phyloP scores from a whole-genome alignment of 164 flowering plant species.

The Brasenia schreberi region DNA sequence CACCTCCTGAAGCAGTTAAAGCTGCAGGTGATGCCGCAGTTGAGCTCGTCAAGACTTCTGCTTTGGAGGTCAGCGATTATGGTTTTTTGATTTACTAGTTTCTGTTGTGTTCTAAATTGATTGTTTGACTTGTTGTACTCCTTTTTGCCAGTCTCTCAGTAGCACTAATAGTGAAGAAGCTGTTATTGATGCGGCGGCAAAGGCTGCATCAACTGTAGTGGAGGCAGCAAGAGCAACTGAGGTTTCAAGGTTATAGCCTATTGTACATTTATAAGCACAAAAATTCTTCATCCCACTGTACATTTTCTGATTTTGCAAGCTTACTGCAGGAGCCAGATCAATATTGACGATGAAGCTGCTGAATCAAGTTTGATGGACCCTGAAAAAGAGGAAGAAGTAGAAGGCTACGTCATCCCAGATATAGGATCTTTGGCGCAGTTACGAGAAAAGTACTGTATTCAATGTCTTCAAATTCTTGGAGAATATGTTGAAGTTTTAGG shows the following conservation, averaged over 20 bases:
- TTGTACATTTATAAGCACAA: background rate
- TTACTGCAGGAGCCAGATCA: slow-evolving; percentile 33
- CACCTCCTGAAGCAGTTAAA: slow-evolving; percentile 70
- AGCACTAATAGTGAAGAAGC: slow-evolving; percentile 66
- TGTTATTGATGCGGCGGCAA: slow-evolving; percentile 81
- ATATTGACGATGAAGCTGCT: slow-evolving; percentile 18
- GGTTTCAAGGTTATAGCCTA: slow-evolving; percentile 42
- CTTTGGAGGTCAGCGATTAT: slow-evolving; percentile 47
- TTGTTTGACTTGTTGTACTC: slow-evolving; percentile 3
- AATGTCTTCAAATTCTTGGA: slow-evolving; percentile 78
- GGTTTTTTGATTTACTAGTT: background rate
- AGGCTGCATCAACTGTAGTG: slow-evolving; percentile 77
- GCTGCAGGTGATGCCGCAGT: slow-evolving; percentile 98
- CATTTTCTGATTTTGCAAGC: background rate
- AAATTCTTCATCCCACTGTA: background rate
- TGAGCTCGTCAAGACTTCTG: slow-evolving; percentile 81
- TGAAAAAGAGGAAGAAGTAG: slow-evolving; percentile 48
- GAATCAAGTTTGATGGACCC: slow-evolving; percentile 19
- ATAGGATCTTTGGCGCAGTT: slow-evolving; percentile 44
- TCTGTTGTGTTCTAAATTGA: slow-evolving; percentile 1
- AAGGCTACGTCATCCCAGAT: slow-evolving; percentile 51
- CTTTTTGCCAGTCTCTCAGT: slow-evolving; percentile 37
- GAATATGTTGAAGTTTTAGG: slow-evolving; percentile 97
- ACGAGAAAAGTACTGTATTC: slow-evolving; percentile 81
- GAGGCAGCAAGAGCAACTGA: slow-evolving; percentile 80